Percentiles rank a stretch among this genome's conserved stretches.
These are phyloP conservation scores for Botrytis deweyae DNA, from an alignment of 2,329 filamentous ascomycete species.

Conservation along the genomic window DNA sequence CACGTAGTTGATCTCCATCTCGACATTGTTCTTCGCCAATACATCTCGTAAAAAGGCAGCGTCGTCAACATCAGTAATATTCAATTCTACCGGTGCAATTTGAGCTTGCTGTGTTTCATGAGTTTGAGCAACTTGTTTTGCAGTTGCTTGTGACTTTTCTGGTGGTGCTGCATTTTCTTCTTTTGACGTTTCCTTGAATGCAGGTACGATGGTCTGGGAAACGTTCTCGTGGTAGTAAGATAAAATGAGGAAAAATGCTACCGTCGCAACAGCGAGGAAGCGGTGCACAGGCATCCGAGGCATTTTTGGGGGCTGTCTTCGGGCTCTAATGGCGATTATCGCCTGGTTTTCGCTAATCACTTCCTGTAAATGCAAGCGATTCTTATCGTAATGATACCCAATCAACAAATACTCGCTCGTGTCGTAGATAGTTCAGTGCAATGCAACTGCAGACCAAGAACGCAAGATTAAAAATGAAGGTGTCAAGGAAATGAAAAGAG, in stretches of 20 bases:
- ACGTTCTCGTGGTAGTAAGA: conserved; percentile 18
- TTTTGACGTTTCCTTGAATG: conserved; percentile 9
- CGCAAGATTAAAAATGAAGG: conserved; percentile 3
- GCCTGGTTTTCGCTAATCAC: not conserved
- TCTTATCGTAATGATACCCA: not conserved
- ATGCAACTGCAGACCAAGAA: not conserved
- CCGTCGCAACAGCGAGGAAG: conserved; percentile 9
- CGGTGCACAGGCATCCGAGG: conserved; percentile 18
- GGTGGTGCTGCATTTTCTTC: not conserved
- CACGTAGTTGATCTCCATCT: conserved; percentile 35
- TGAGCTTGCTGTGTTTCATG: not conserved
- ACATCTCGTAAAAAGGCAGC: conserved; percentile 31
- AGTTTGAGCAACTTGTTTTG: not conserved
- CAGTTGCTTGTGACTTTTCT: not conserved
- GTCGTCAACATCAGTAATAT: conserved; percentile 26
- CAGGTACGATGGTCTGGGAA: conserved; percentile 14
- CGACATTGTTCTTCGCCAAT: conserved; percentile 32
- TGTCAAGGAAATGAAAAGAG: not conserved
- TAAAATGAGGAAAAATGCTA: conserved; percentile 13
- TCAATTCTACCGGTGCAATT: not conserved
- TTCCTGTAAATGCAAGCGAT: not conserved
- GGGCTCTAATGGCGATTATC: conserved; percentile 1
- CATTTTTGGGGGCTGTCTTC: conserved; percentile 8
- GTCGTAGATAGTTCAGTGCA: not conserved
- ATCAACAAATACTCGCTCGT: not conserved